Base-by-base conservation (phyloP, 495 filamentous ascomycete genomes). In the Pyrenula massariospora region DNA sequence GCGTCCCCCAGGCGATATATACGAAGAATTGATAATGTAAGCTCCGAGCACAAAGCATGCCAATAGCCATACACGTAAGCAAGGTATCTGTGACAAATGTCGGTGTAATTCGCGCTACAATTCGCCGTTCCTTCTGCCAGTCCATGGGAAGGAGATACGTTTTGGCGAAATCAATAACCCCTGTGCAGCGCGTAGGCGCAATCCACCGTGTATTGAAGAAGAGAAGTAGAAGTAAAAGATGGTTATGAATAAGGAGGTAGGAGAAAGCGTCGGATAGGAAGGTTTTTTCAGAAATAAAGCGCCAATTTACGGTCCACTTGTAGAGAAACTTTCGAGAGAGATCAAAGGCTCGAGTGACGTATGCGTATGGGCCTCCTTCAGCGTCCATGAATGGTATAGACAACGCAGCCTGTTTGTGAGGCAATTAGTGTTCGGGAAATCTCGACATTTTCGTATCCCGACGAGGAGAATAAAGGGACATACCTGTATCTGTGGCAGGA, bases 231-330 rank as follows among this genome's bases (percentile, higher is more conserved):
- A 91, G 70, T 22, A 70, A 64, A n/a, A 78, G 69, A 70, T 98
- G 90, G 53, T 85, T 65, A 3, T 71, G 76, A 20, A 96, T 70
- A 48, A 98, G 73, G 8, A 68, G 68, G 20, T 84, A 52, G 36
- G 91, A 82, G 64, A 96, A 95, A 12, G 73, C 66, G 55, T 71
- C 79, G 53, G 89, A 94, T 22, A 94, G 75, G 61, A 98, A 98
- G 1, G 68, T 68, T 21, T 89, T 83, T 65, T 96, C 89, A 12
- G 84, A 83, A 3, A 96, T 68, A 61, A 98, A 96, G 50, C 92
- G 81, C 92, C 92, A 98, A 68, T 98, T 98, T 57, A 98, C 93
- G 0, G 93, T 97, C 93, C 93, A 97, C 66, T 95, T 91, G 76
- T 89, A 96, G 59, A 95, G 76, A 67, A 98, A 98, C 60, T 84